Conservation (phyloP, 495 filamentous ascomycete species). For the Talaromyces ruber region DNA sequence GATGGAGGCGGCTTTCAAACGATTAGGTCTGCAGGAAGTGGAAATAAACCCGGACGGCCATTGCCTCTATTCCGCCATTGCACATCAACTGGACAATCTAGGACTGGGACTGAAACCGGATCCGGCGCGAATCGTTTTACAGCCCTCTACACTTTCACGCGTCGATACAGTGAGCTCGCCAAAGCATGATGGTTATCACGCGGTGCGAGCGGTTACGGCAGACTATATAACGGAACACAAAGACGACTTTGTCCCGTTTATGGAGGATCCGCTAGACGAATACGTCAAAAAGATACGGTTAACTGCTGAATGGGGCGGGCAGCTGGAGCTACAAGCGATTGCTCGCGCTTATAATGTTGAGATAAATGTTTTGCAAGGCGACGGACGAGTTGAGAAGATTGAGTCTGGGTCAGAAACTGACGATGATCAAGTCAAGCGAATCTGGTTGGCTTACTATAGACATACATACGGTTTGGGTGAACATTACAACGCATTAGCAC, state of each 20-base stretch:
- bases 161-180: slow-evolving; percentile 32
- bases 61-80: slow-evolving; percentile 90
- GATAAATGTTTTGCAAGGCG: slow-evolving; percentile 76
- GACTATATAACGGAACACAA: slow-evolving; percentile 49
- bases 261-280: slow-evolving; percentile 70
- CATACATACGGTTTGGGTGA: slow-evolving; percentile 90
- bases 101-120: slow-evolving; percentile 40
- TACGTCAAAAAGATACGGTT: slow-evolving; percentile 73
- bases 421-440: slow-evolving; percentile 30
- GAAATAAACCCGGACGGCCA: slow-evolving; percentile 87
- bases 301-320: slow-evolving; percentile 95
- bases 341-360: slow-evolving; percentile 73
- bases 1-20: slow-evolving; percentile 58
- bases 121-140: slow-evolving; percentile 28
- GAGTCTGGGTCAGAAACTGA: slow-evolving; percentile 41
- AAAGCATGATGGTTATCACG: slow-evolving; percentile 37
- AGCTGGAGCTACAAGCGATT: slow-evolving; percentile 80
- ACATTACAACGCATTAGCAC: slow-evolving; percentile 82
- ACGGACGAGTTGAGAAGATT: slow-evolving; percentile 71
- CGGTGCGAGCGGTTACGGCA: slow-evolving; percentile 41
- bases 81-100: slow-evolving; percentile 59
- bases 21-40: slow-evolving; percentile 58
- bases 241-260: slow-evolving; percentile 59
- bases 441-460: slow-evolving; percentile 94
- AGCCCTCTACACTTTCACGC: slow-evolving; percentile 27